Conservation (phyloP, 345 rosid species). For the Diplotaxis tenuifolia region DNA sequence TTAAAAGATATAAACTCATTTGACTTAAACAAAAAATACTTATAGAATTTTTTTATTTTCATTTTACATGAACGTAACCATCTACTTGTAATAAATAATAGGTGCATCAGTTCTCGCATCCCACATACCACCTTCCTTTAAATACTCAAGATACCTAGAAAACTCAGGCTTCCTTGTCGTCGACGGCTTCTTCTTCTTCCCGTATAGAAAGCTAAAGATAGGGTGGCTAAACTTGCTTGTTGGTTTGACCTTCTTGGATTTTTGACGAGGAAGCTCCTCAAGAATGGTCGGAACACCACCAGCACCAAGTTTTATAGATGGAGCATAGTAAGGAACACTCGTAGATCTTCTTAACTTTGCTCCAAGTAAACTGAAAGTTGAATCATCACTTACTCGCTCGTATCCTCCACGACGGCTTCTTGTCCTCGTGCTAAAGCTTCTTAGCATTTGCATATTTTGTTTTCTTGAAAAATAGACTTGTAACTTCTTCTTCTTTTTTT, state of each 20-base stretch:
- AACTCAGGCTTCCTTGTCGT: conserved; percentile 41
- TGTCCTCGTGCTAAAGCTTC: too few species aligned
- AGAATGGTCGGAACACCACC: conserved; percentile 25
- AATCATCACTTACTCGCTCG: conserved; percentile 46
- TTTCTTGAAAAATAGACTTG: too few species aligned
- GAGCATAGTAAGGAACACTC: conserved; percentile 37
- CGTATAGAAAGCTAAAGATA: conserved; percentile 29
- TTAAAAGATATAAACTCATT: neutral
- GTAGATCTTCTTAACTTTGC: conserved; percentile 35
- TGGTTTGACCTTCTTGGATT: conserved; percentile 38
- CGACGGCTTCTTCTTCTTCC: conserved; percentile 32
- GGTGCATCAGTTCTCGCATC: conserved; percentile 49
- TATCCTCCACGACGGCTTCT: conserved; percentile 46
- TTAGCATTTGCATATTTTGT: too few species aligned
- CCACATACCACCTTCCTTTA: conserved; percentile 56
- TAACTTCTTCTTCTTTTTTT: too few species aligned
- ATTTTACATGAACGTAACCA: neutral
- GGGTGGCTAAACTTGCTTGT: conserved; percentile 41
- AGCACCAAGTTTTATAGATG: conserved; percentile 34
- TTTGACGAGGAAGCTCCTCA: conserved; percentile 37
- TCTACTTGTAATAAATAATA: conserved; percentile 47
- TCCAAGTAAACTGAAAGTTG: conserved; percentile 34
- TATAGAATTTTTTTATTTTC: neutral
- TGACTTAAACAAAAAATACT: neutral
- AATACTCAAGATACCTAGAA: conserved; percentile 39